Evolutionary conservation across 257 asterid genomes (phyloP).

Genomic region (Henckelia pumila): DNA sequence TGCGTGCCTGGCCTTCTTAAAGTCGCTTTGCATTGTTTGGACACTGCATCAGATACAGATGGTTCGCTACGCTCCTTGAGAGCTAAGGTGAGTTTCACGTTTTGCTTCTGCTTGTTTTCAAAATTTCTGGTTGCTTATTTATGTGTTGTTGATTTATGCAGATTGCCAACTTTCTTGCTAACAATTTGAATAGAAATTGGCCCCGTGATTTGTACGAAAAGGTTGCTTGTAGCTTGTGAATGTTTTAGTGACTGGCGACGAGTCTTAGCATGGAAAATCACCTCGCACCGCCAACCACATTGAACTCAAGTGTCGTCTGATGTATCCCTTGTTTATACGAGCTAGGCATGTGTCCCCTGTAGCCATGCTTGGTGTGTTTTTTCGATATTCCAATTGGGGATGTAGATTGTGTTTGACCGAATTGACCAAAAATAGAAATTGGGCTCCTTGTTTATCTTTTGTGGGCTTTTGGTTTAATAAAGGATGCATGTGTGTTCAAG

Average conservation of each 20-base stretch:
- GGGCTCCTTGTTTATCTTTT: no score
- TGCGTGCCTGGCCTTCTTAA: slow-evolving; percentile 89
- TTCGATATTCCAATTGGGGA: not conserved
- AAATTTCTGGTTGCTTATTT: not conserved
- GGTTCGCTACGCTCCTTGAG: slow-evolving; percentile 92
- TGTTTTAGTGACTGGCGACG: not conserved
- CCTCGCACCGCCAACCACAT: not conserved
- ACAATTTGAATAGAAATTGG: slow-evolving; percentile 79
- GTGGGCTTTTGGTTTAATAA: no score
- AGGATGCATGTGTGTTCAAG: no score
- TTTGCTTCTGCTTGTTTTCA: not conserved
- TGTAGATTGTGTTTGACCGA: not conserved
- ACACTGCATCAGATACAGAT: slow-evolving; percentile 76
- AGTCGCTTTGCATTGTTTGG: slow-evolving; percentile 80
- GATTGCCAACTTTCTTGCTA: slow-evolving; percentile 92
- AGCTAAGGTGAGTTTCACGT: slow-evolving; percentile 54
- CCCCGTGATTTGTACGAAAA: slow-evolving; percentile 89
- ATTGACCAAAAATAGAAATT: no score
- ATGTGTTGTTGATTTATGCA: slow-evolving; percentile 34
- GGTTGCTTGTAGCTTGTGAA: slow-evolving; percentile 79
- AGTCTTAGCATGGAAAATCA: not conserved
- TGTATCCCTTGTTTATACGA: slow-evolving; percentile 14
- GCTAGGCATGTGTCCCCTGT: not conserved
- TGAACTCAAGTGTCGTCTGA: not conserved
- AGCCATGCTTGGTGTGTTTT: not conserved